Base-by-base conservation (phyloP, 129 eudicot species). In the Pulicaria dysenterica region DNA sequence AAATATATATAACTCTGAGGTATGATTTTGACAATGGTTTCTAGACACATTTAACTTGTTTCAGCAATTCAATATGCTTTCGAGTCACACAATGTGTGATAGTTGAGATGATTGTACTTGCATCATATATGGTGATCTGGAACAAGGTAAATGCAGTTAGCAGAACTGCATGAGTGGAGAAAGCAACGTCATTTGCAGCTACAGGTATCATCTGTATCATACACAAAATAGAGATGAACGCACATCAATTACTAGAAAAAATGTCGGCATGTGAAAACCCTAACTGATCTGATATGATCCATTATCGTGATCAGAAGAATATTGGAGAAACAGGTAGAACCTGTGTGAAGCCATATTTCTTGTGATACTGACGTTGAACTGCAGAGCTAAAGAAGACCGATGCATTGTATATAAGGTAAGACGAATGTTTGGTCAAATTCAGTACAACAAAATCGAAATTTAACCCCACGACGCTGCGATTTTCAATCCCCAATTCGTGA, bases 381-480 rank as follows among this genome's bases (percentile, higher is more conserved):
- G 83, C 72, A 3, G 86, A 61, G 85, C 97, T 95, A 68, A 90
- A 95, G 97, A 53, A 95, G 36, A 95, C 70, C 37, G 92, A 67
- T 6, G 90, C 96, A 41, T 95, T 95, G 88, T 95, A 90, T 62
- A 95, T 78, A 61, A 95, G 79, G 83, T 95, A 95, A 2, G 99
- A 86, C 31, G 99, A 76, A 78, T 95, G 99, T 82, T 95, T 95
- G 0, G 96, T 94, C 85, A 94, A 85, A 85, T 94, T 94, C 74
- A 94, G 82, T 75, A 88, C 61, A 81, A 86, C 89, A 70, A 94
- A 94, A 82, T 95, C 99, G 73, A 95, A 95, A 84, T 90, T 95
- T 84, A 95, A 74, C 55, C 99, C 99, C 62, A 88, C 96, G 53
- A 95, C 99, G 70, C 99, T 94, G 81, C 88, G 47, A 2, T 0